A percentile compares a stretch with the other conserved stretches of the same genome.
These are phyloP conservation scores for Scheffersomyces coipomensis DNA, from an alignment of 805 yeast genomes.

Conservation along the genomic window DNA sequence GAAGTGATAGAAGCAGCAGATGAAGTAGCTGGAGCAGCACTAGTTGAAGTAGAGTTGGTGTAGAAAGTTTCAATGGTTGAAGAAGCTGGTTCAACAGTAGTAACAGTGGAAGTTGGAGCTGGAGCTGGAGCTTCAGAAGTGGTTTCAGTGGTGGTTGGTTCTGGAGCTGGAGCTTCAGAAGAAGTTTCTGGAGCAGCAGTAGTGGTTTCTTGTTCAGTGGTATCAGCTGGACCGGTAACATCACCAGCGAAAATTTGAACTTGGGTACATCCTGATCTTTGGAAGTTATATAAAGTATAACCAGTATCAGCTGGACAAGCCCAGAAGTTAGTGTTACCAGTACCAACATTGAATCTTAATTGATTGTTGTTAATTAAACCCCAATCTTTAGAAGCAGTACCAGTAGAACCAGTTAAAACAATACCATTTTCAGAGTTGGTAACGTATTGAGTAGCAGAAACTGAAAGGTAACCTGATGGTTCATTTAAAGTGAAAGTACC, in stretches of 20 bases:
- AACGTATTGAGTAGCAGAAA: slow-evolving; percentile 17
- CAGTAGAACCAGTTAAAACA: slow-evolving; percentile 8
- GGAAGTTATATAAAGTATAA: slow-evolving; percentile 9
- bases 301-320: slow-evolving; percentile 21
- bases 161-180: not conserved
- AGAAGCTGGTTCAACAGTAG: slow-evolving; percentile 5
- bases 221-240: not conserved
- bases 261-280: not conserved
- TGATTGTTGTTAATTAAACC: slow-evolving; percentile 21
- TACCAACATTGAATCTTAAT: slow-evolving; percentile 20
- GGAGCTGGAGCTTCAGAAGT: slow-evolving; percentile 16
- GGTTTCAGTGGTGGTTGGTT: not conserved
- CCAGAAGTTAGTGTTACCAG: slow-evolving; percentile 17
- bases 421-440: slow-evolving; percentile 14
- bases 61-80: not conserved
- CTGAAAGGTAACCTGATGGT: slow-evolving; percentile 28
- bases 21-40: slow-evolving; percentile 1
- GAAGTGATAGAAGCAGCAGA: not conserved
- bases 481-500: slow-evolving; percentile 23
- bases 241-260: not conserved
- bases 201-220: not conserved
- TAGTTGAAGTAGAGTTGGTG: not conserved
- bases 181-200: not conserved
- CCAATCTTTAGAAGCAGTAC: slow-evolving; percentile 21
- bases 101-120: slow-evolving; percentile 13